Evolutionary conservation across 495 filamentous ascomycete species (phyloP).

Genomic region (Xylaria cubensis): DNA sequence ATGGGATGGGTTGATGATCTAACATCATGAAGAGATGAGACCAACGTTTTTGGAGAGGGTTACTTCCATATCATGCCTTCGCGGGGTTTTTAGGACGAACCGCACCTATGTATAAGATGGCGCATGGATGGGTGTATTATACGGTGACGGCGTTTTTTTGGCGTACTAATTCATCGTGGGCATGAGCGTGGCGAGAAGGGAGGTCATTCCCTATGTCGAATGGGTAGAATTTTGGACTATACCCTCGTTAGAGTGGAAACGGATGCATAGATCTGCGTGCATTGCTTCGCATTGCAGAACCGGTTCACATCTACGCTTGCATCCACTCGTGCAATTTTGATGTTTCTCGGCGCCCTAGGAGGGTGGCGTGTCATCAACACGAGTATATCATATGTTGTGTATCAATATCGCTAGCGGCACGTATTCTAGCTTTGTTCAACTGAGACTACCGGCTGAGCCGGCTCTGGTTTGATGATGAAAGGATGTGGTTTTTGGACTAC

Average conservation of each 20-base stretch:
- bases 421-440: constrained; percentile 2
- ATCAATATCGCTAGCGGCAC: background rate
- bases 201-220: background rate
- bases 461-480: background rate
- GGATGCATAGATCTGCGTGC: constrained; percentile 30
- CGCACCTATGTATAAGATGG: constrained; percentile 9
- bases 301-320: background rate
- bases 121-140: constrained; percentile 29
- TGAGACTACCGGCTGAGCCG: background rate
- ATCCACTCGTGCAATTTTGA: background rate
- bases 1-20: constrained; percentile 70
- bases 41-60: background rate
- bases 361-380: background rate
- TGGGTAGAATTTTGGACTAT: constrained; percentile 6
- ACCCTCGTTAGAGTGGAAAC: constrained; percentile 23
- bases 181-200: background rate
- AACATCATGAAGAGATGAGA: constrained; percentile 30
- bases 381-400: constrained; percentile 3
- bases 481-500: background rate
- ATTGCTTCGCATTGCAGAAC: constrained; percentile 22
- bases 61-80: constrained; percentile 24
- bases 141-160: constrained; percentile 37
- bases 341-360: background rate
- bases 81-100: background rate
- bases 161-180: background rate